Evolutionary conservation across 2,329 filamentous ascomycete genomes (phyloP).

Genomic region (Fonsecaea monophora): DNA sequence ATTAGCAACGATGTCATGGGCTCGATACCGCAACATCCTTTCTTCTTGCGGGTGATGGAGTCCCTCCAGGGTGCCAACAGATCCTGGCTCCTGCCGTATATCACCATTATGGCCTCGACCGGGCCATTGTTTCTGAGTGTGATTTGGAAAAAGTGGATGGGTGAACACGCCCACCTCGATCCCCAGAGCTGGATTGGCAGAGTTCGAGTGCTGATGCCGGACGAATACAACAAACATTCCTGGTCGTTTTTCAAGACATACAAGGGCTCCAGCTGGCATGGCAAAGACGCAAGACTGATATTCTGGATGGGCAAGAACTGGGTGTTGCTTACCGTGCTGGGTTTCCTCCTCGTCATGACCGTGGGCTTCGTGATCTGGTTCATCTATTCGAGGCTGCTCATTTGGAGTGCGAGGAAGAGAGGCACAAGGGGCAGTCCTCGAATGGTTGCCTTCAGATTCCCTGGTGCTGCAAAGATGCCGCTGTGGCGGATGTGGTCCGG

Average conservation of each 20-base stretch:
- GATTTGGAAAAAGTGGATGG: conserved; percentile 76
- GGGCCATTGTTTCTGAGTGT: conserved; percentile 78
- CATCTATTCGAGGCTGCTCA: conserved; percentile 56
- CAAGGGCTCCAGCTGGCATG: conserved; percentile 70
- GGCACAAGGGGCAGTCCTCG: conserved; percentile 24
- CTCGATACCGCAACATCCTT: conserved; percentile 72
- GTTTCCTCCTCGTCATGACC: conserved; percentile 57
- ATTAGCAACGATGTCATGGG: conserved; percentile 85
- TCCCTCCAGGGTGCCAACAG: conserved; percentile 71
- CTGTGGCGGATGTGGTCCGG: conserved; percentile 33
- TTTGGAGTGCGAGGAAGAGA: conserved; percentile 43
- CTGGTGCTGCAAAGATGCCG: conserved; percentile 25
- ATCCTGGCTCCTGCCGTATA: conserved; percentile 73
- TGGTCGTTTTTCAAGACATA: conserved; percentile 77
- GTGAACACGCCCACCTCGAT: conserved; percentile 50
- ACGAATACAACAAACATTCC: conserved; percentile 70
- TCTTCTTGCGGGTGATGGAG: conserved; percentile 74
- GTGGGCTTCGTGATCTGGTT: conserved; percentile 59
- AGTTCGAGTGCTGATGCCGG: conserved; percentile 71
- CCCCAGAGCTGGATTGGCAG: conserved; percentile 57
- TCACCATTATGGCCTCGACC: conserved; percentile 80
- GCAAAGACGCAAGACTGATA: conserved; percentile 67
- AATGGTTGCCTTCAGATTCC: conserved; percentile 22
- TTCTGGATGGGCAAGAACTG: conserved; percentile 69
- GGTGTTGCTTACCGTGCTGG: conserved; percentile 60